A percentile compares a stretch with the other conserved stretches of the same genome.
phyloP scores from a whole-genome alignment of 129 eudicot species.

The sunflower (Helianthus annuus) region DNA sequence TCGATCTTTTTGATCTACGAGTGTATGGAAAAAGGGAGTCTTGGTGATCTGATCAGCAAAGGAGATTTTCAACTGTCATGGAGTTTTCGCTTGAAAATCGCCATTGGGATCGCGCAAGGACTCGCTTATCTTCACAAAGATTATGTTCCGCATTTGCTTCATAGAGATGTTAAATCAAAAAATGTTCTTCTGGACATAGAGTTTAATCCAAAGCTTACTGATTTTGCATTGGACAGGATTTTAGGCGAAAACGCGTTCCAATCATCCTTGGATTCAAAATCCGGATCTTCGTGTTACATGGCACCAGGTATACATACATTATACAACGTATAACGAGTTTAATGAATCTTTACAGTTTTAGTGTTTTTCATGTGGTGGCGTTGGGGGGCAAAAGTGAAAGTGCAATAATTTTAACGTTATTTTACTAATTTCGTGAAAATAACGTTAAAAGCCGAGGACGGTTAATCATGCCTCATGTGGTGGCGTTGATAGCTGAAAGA shows the following conservation, averaged over 20 bases:
- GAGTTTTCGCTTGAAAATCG: constrained; percentile 68
- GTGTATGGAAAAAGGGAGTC: constrained; percentile 70
- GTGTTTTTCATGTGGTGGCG: no score
- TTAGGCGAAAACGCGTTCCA: constrained; percentile 70
- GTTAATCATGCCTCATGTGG: no score
- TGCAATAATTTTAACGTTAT: no score
- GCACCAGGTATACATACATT: constrained; percentile 67
- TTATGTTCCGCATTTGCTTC: constrained; percentile 71
- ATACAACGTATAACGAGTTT: neutral
- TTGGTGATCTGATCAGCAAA: constrained; percentile 64
- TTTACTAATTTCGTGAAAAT: no score
- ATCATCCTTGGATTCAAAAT: constrained; percentile 49
- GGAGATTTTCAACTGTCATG: constrained; percentile 62
- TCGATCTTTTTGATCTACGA: constrained; percentile 75
- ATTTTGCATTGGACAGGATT: constrained; percentile 69
- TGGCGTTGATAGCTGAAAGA: no score
- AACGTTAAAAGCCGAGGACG: no score
- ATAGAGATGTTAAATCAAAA: constrained; percentile 70
- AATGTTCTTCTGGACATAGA: constrained; percentile 75
- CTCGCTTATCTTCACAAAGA: constrained; percentile 82
- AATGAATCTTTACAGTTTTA: neutral
- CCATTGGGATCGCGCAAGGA: constrained; percentile 84
- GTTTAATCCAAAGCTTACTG: constrained; percentile 77
- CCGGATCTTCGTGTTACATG: constrained; percentile 59
- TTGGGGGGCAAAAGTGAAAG: no score